Percentiles rank a stretch among this genome's conserved stretches.
Conservation (phyloP, 2,329 filamentous ascomycete species). For the Penicillium sp. region DNA sequence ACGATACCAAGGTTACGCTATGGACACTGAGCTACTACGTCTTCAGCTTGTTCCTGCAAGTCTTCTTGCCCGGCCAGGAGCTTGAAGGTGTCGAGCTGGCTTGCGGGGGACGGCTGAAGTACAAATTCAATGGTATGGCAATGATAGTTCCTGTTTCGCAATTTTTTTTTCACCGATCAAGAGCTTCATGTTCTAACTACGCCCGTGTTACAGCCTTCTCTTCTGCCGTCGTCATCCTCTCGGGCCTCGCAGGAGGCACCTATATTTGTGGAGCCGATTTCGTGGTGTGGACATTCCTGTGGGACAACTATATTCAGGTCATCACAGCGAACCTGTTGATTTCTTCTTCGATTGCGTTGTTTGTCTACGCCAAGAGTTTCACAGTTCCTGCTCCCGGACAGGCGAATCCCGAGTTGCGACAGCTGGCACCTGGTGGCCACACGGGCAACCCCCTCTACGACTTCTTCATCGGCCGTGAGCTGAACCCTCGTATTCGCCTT, state of each 20-base stretch:
- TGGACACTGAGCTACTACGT: conserved; percentile 74
- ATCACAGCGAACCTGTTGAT: conserved; percentile 79
- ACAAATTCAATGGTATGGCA: conserved; percentile 69
- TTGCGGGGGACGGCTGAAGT: conserved; percentile 71
- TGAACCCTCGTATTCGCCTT: conserved; percentile 73
- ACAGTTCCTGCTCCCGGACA: conserved; percentile 59
- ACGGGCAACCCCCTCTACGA: conserved; percentile 86
- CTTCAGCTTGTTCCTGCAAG: conserved; percentile 69
- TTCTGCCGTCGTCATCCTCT: conserved; percentile 70
- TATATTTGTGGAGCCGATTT: conserved; percentile 74
- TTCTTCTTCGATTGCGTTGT: conserved; percentile 67
- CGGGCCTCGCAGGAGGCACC: conserved; percentile 70
- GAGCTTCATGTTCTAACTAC: background rate
- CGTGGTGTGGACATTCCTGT: conserved; percentile 85
- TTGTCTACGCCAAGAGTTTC: conserved; percentile 79
- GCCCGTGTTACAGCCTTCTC: conserved; percentile 57
- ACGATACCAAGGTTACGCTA: conserved; percentile 64
- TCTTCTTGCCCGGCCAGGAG: conserved; percentile 70
- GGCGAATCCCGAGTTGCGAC: conserved; percentile 67
- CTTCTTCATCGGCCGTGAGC: conserved; percentile 93
- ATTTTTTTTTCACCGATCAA: background rate
- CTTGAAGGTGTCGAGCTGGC: conserved; percentile 66
- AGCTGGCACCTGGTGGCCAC: conserved; percentile 76
- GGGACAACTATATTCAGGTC: conserved; percentile 83
- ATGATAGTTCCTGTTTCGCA: background rate